Conservation (phyloP, 73 alveolate genomes). For the Tetrahymena elliotti region DNA sequence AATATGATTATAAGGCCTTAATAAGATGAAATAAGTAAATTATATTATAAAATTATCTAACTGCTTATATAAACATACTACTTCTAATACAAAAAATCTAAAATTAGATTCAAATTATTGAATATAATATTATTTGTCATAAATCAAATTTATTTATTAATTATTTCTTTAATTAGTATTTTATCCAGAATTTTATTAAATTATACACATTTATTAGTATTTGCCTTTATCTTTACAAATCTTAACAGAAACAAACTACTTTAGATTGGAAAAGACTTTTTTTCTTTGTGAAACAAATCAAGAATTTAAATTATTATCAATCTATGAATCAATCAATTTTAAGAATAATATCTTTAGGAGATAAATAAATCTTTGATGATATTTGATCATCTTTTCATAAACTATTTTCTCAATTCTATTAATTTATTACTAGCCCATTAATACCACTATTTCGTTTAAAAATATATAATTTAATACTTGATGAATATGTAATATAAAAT, state of each 20-base stretch:
- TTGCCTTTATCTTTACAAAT: no score
- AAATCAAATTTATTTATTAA: neutral
- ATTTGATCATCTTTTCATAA: neutral
- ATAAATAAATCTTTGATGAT: neutral
- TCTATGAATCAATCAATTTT: neutral
- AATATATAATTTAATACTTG: neutral
- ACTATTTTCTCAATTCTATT: neutral
- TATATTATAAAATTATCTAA: neutral
- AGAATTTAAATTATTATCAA: neutral
- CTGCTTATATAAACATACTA: neutral
- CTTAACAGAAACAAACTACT: no score
- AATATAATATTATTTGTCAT: no score
- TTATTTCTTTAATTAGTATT: no score
- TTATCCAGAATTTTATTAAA: no score
- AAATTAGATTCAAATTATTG: neutral
- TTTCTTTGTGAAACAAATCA: no score
- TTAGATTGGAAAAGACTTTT: no score
- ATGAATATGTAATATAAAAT: neutral
- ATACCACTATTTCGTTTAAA: neutral
- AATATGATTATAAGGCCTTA: no score
- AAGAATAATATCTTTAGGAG: neutral
- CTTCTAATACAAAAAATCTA: neutral
- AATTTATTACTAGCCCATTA: neutral
- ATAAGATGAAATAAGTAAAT: no score
- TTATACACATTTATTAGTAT: no score